Evolutionary conservation across 106 monocot species (phyloP).

Genomic region (Iris macrosiphon): DNA sequence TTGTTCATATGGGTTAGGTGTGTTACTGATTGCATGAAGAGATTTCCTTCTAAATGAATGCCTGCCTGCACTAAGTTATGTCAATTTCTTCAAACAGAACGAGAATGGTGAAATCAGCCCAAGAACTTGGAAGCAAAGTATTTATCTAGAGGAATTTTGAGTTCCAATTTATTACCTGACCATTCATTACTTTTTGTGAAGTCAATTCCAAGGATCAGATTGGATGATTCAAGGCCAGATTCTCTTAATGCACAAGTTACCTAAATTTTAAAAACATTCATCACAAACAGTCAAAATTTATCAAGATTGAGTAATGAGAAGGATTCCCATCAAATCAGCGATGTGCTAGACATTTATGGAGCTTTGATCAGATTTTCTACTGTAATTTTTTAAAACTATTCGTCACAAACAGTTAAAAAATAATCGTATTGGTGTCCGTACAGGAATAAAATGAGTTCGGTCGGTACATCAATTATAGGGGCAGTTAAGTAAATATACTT

Average conservation of each 20-base stretch:
- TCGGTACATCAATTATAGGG: too few species aligned
- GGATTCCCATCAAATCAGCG: not conserved
- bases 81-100: not conserved
- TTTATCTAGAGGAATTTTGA: not conserved
- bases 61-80: slow-evolving; percentile 32
- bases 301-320: not conserved
- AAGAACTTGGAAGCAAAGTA: not conserved
- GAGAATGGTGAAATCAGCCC: not conserved
- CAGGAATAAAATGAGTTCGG: too few species aligned
- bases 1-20: slow-evolving; percentile 88
- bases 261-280: slow-evolving; percentile 18
- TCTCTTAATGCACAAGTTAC: slow-evolving; percentile 59
- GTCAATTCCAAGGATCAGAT: slow-evolving; percentile 71
- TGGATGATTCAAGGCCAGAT: slow-evolving; percentile 73
- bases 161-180: slow-evolving; percentile 33
- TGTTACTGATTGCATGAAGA: slow-evolving; percentile 67
- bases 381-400: not conserved
- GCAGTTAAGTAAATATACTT: too few species aligned
- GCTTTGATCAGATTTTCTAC: not conserved
- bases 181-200: slow-evolving; percentile 89
- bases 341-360: too few species aligned
- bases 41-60: slow-evolving; percentile 68
- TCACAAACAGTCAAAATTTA: not conserved
- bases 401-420: not conserved
- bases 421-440: too few species aligned